phyloP scores from a whole-genome alignment of 768 basidiomycete genomes.

The Rhizopogon sp. region DNA sequence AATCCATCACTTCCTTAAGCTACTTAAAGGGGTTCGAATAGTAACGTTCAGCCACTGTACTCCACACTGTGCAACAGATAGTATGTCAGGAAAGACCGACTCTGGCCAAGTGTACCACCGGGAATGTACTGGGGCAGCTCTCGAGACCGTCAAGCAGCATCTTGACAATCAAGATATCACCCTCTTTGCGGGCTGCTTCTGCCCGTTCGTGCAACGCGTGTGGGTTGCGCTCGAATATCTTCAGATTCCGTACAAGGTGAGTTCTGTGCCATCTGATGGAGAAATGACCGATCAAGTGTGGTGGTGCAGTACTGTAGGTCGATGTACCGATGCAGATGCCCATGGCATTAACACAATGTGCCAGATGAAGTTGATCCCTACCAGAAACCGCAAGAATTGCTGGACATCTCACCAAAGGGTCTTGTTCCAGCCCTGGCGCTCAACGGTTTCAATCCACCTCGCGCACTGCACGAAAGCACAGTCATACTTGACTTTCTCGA shows the following conservation, averaged over 20 bases:
- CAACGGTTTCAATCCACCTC: conserved; percentile 46
- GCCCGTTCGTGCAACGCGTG: conserved; percentile 78
- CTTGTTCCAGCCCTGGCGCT: conserved; percentile 70
- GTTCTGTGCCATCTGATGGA: conserved; percentile 2
- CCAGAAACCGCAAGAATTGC: conserved; percentile 71
- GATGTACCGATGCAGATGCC: neutral
- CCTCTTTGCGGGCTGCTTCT: conserved; percentile 71
- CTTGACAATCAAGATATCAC: conserved; percentile 46
- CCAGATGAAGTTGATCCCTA: conserved; percentile 80
- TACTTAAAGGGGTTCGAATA: too few species aligned
- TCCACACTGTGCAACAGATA: too few species aligned
- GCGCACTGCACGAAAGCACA: conserved; percentile 72
- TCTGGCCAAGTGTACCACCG: conserved; percentile 36
- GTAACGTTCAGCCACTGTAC: too few species aligned
- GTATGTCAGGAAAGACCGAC: conserved; percentile 17
- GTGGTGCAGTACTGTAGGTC: conserved; percentile 34
- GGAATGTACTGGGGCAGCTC: conserved; percentile 44
- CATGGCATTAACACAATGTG: neutral
- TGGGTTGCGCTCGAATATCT: conserved; percentile 75
- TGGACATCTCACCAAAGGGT: conserved; percentile 80
- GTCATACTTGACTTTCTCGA: conserved; percentile 77
- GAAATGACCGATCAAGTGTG: neutral
- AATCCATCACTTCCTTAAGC: neutral
- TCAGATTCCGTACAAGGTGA: conserved; percentile 64
- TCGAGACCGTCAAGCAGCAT: conserved; percentile 52